Percentiles rank a stretch among this genome's conserved stretches.
These are phyloP conservation scores for Yamadazyma nakazawae DNA, from an alignment of 805 yeast species.

Conservation along the genomic window DNA sequence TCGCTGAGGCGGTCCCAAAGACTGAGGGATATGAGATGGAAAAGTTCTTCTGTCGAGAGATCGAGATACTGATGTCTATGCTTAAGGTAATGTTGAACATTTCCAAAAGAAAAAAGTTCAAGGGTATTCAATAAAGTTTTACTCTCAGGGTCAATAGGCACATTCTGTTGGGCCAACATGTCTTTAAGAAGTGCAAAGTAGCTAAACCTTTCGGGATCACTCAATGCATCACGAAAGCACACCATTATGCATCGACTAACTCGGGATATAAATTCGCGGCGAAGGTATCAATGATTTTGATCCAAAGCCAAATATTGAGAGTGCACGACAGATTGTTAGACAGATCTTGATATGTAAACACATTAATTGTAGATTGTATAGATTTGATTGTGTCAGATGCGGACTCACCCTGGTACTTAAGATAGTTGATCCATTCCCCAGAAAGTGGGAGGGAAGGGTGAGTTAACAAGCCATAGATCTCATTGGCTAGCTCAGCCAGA, in stretches of 20 bases:
- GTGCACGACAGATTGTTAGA: neutral
- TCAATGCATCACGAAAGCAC: neutral
- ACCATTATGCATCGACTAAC: slow-evolving; percentile 7
- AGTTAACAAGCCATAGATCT: slow-evolving; percentile 13
- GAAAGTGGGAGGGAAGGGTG: slow-evolving; percentile 9
- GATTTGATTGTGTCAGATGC: slow-evolving; percentile 14
- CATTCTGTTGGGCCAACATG: neutral
- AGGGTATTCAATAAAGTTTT: slow-evolving; percentile 8
- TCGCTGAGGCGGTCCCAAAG: slow-evolving; percentile 18
- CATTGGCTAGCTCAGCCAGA: slow-evolving; percentile 10
- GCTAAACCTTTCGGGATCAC: neutral
- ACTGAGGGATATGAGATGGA: slow-evolving; percentile 28
- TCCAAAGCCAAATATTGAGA: slow-evolving; percentile 9
- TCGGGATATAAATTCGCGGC: slow-evolving; percentile 22
- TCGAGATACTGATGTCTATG: slow-evolving; percentile 16
- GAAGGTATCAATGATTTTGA: slow-evolving; percentile 19
- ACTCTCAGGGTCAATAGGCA: neutral
- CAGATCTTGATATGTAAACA: neutral
- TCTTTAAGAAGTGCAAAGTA: neutral
- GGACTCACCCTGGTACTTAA: slow-evolving; percentile 17
- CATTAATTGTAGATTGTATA: slow-evolving; percentile 10
- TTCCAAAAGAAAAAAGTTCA: slow-evolving; percentile 41
- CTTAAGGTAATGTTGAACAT: slow-evolving; percentile 21
- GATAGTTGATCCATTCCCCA: slow-evolving; percentile 1
- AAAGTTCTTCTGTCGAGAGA: slow-evolving; percentile 12